Base-by-base conservation (phyloP, 148 eudicot genomes). In the Silene conica region DNA sequence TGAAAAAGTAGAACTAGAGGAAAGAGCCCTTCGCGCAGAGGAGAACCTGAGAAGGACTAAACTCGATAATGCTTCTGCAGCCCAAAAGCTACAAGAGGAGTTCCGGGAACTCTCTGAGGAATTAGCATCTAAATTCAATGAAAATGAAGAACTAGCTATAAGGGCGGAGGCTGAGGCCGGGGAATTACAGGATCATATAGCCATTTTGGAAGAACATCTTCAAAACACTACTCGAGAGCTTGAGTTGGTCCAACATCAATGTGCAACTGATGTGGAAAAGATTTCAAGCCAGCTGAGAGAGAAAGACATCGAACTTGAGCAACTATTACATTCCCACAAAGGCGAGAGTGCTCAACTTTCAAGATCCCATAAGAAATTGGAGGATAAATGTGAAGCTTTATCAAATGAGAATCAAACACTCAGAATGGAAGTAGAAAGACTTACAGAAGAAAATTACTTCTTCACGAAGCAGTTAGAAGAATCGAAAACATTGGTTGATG, bases 11-110 rank as follows among this genome's bases (percentile, higher is more conserved):
- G 82, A 85, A 77, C 87, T 81, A 80, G 97, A 89, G 82, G 82
- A 88, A 76, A 87, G 88, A 77, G 92, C 87, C 70, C 83, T 86
- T 59, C 84, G 28, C 75, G 89, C 92, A 59, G 96, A 92, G 78
- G 97, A 92, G 79, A 86, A 83, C 16, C 76, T 96, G 74, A 86
- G 91, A 80, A 82, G 79, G 76, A 68, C 84, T 56, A 84, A 70
- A 76, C 77, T 76, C 77, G 84, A 79, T 38, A 84, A 86, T 71
- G 82, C 86, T 79, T 72, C 78, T 69, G 84, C 85, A 23, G 86
- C 88, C 13, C 88, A 95, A 74, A 74, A 76, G 63, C 81, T 88
- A 74, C 96, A 88, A 75, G 96, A 87, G 72, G 93, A 88, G 76
- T 85, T 91, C 75, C 80, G 70, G 58, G 84, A 78, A 81, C 81